Evolutionary conservation across 345 rosid species (phyloP).

Genomic region (Citrus australasica): DNA sequence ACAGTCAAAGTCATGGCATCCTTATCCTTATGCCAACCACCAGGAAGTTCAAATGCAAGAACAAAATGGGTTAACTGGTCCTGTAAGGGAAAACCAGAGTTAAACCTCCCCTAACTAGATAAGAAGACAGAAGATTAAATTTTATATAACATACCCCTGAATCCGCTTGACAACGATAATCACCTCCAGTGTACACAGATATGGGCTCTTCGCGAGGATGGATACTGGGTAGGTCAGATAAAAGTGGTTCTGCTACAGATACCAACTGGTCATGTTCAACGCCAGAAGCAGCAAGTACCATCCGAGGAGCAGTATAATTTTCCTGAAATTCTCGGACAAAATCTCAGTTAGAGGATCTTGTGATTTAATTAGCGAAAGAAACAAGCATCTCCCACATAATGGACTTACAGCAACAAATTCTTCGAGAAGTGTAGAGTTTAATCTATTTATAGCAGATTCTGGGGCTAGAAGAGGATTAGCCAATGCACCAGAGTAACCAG

Average conservation of each 20-base stretch:
- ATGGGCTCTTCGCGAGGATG: slow-evolving; percentile 48
- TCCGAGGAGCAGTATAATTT: slow-evolving; percentile 71
- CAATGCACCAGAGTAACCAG: slow-evolving; percentile 79
- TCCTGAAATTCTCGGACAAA: slow-evolving; percentile 47
- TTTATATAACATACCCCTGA: slow-evolving; percentile 50
- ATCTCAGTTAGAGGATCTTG: neutral
- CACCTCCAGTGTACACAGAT: slow-evolving; percentile 88
- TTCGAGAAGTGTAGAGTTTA: slow-evolving; percentile 56
- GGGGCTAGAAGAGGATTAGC: slow-evolving; percentile 87
- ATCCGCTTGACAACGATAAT: slow-evolving; percentile 77
- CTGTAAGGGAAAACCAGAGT: slow-evolving; percentile 19
- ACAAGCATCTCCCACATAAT: neutral
- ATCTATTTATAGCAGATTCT: slow-evolving; percentile 59
- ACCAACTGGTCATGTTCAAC: slow-evolving; percentile 76
- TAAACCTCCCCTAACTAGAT: neutral
- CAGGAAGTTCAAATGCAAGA: slow-evolving; percentile 87
- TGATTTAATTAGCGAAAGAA: slow-evolving; percentile 3
- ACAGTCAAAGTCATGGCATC: slow-evolving; percentile 76
- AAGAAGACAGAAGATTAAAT: slow-evolving; percentile 4
- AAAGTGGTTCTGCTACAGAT: slow-evolving; percentile 77
- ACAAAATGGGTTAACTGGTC: slow-evolving; percentile 70
- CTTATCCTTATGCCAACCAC: slow-evolving; percentile 76
- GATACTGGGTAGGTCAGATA: slow-evolving; percentile 68
- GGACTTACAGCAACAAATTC: slow-evolving; percentile 73
- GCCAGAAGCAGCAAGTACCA: slow-evolving; percentile 86